Percentiles rank a stretch among this genome's conserved stretches.
Evolutionary conservation across 305 asterid genomes (phyloP).

Genomic region (Fraxinus nigra): DNA sequence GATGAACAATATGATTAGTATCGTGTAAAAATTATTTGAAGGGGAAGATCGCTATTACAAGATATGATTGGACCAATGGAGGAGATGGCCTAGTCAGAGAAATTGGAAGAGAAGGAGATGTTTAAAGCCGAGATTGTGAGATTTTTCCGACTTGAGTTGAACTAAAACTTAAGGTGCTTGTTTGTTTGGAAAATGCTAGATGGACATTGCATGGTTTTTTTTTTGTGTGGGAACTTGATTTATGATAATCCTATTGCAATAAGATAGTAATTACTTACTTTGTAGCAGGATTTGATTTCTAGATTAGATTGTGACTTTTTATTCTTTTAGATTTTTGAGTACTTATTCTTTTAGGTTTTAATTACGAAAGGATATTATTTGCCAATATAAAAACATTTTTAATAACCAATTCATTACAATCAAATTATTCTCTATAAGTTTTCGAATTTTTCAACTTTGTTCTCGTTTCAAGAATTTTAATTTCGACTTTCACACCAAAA

Average conservation of each 20-base stretch:
- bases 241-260: neutral
- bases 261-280: neutral
- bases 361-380: neutral
- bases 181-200: neutral
- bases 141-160: neutral
- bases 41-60: neutral
- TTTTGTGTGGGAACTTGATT: neutral
- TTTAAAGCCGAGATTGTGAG: neutral
- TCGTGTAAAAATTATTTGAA: neutral
- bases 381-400: neutral
- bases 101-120: neutral
- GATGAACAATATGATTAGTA: neutral
- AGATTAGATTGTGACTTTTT: neutral
- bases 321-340: neutral
- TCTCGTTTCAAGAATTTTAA: neutral
- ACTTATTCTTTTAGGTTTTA: neutral
- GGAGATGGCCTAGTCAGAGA: neutral
- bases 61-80: neutral
- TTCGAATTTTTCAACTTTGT: neutral
- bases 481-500: neutral
- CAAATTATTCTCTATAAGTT: neutral
- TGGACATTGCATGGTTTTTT: neutral
- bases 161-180: neutral
- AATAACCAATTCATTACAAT: neutral
- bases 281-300: neutral